Evolutionary conservation across 1,284 basidiomycete genomes (phyloP).

Genomic region (Cutaneotrichosporon cyanovorans): DNA sequence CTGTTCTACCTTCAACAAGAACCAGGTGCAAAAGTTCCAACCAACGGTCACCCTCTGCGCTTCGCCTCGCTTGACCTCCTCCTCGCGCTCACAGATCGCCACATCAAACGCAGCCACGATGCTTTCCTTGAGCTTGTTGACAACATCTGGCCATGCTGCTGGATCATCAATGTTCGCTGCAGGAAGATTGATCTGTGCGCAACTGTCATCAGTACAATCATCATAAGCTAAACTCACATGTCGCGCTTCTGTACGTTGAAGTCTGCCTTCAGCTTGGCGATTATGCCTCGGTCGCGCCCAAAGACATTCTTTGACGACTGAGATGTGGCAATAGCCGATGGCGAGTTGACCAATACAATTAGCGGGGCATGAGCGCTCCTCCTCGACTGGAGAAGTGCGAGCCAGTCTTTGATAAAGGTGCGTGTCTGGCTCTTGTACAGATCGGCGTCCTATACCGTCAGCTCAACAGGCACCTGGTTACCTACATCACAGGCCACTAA

Average conservation of each 20-base stretch:
- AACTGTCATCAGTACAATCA: slow-evolving; percentile 49
- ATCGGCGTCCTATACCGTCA: slow-evolving; percentile 63
- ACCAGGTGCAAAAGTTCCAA: slow-evolving; percentile 97
- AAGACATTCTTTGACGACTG: slow-evolving; percentile 53
- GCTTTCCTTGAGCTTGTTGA: slow-evolving; percentile 83
- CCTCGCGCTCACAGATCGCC: slow-evolving; percentile 68
- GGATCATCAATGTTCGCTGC: slow-evolving; percentile 52
- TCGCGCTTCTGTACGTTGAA: slow-evolving; percentile 86
- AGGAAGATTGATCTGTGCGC: slow-evolving; percentile 58
- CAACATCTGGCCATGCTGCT: slow-evolving; percentile 78
- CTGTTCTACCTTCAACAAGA: slow-evolving; percentile 83
- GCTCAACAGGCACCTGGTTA: background rate
- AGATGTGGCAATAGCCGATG: slow-evolving; percentile 33
- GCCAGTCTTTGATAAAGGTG: slow-evolving; percentile 88
- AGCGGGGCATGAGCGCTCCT: slow-evolving; percentile 77
- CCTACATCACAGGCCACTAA: slow-evolving; percentile 78
- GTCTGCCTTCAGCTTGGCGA: slow-evolving; percentile 87
- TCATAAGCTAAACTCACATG: slow-evolving; percentile 51
- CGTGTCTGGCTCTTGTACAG: slow-evolving; percentile 67
- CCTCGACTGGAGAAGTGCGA: slow-evolving; percentile 57
- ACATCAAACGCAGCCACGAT: slow-evolving; percentile 72
- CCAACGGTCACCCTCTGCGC: slow-evolving; percentile 78
- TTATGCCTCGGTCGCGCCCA: slow-evolving; percentile 50
- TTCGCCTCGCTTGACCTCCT: slow-evolving; percentile 80
- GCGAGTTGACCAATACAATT: slow-evolving; percentile 66